A percentile compares a stretch with the other conserved stretches of the same genome.
These are phyloP conservation scores for Xylaria scruposa DNA, from an alignment of 495 filamentous ascomycete genomes.

Conservation along the genomic window DNA sequence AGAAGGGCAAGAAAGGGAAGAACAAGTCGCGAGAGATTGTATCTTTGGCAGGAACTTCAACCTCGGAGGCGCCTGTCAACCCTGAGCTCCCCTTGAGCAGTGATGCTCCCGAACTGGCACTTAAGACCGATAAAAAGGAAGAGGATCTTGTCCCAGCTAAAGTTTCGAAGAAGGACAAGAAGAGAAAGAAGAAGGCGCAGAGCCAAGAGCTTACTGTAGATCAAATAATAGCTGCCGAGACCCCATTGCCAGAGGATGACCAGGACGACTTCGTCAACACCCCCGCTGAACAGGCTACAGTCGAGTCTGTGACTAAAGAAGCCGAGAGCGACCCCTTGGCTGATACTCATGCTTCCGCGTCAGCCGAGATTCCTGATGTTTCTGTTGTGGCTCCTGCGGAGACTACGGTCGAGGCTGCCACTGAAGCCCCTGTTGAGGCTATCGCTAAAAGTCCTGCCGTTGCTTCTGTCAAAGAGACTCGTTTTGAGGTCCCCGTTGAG, in stretches of 20 bases:
- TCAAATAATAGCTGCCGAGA: neutral
- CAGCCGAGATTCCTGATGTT: neutral
- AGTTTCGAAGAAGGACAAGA: constrained; percentile 35
- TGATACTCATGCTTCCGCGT: neutral
- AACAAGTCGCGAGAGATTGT: constrained; percentile 22
- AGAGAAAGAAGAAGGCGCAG: constrained; percentile 28
- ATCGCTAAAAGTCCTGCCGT: neutral
- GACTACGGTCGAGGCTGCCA: neutral
- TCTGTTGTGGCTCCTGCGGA: neutral
- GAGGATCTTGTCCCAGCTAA: constrained; percentile 10
- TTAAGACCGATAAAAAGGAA: constrained; percentile 17
- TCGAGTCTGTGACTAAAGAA: constrained; percentile 11
- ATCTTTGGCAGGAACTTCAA: neutral
- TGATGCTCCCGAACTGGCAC: constrained; percentile 5
- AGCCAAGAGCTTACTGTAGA: neutral
- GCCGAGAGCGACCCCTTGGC: neutral
- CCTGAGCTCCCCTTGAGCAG: neutral
- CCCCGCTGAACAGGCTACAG: neutral
- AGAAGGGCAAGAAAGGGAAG: constrained; percentile 42
- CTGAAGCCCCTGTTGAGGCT: neutral
- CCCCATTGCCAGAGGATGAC: neutral
- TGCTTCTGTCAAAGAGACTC: neutral
- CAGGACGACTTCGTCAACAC: constrained; percentile 17
- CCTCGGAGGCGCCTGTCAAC: neutral
- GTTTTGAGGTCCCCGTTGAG: neutral